Base-by-base conservation (phyloP, 257 asterid species). In the Ajuga chamaepitys region DNA sequence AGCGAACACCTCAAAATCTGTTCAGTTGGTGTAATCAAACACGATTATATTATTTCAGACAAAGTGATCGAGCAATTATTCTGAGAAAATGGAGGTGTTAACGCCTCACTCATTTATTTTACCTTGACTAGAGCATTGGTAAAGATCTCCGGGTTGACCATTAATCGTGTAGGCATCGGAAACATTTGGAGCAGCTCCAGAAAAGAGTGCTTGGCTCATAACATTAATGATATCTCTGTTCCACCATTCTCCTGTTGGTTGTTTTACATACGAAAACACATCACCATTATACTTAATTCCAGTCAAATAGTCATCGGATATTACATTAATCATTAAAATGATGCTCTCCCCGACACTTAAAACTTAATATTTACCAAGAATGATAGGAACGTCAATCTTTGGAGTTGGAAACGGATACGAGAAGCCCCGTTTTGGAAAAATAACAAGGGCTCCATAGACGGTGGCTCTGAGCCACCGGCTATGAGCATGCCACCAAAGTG, bases 401-500 rank as follows among this genome's bases (percentile, higher is more conserved):
- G 95, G 92, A 1, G 74, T 38, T 7, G 68, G 18, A 63, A 75
- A 87, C 3, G 95, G 95, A 21, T 77, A 85, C 1, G 80, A 67
- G 14, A 79, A 72, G 9, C 86, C 89, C 22, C 35, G 21, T 35
- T 81, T 87, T 0, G 95, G 95, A 24, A 73, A 72, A 52, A 87
- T 77, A 21, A 87, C 26, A n/a, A 87, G 73, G 0, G 95, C 92
- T 6, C 95, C 95, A 32, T 87, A 81, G 65, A 87, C 91, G 2
- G 95, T 87, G 17, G 91, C 91, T 65, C 95, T 66, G 21, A 87
- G 79, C 87, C 87, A 84, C 63, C 76, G 67, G 68, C 91, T 87
- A 14, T 87, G 95, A 41, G 95, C 95, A 45, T 87, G 95, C 95
- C 95, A 84, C 95, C 95, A 87, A 64, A 87, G 58, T 16, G 95